phyloP scores from a whole-genome alignment of 2,329 filamentous ascomycete genomes.

The Dactylellina cionopaga region DNA sequence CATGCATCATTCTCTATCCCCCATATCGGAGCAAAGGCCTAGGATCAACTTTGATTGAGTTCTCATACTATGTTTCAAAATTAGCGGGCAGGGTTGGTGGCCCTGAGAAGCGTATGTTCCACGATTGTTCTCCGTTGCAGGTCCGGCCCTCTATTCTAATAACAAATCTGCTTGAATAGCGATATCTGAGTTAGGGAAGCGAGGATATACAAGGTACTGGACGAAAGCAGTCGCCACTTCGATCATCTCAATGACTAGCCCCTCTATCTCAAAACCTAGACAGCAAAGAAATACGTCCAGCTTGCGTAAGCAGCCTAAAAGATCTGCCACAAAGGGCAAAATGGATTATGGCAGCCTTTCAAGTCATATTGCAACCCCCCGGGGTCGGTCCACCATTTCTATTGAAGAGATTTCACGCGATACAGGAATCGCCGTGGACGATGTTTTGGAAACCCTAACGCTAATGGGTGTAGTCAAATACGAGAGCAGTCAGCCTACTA shows the following conservation, averaged over 20 bases:
- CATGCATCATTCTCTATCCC: conserved; percentile 94
- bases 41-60: conserved; percentile 87
- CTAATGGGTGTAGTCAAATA: conserved; percentile 11
- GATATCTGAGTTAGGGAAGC: conserved; percentile 55
- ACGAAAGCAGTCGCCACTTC: conserved; percentile 59
- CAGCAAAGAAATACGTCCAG: conserved; percentile 27
- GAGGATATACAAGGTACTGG: conserved; percentile 56
- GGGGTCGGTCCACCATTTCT: conserved; percentile 8
- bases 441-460: conserved; percentile 21
- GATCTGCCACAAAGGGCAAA: conserved; percentile 2
- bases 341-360: background rate
- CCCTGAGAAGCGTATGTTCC: conserved; percentile 76
- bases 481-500: background rate
- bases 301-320: conserved; percentile 9
- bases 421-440: conserved; percentile 31
- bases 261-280: background rate
- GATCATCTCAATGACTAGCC: conserved; percentile 22
- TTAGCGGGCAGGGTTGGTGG: conserved; percentile 86
- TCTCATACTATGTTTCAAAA: conserved; percentile 89
- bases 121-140: background rate
- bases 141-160: background rate
- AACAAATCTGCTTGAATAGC: conserved; percentile 33
- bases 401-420: conserved; percentile 15
- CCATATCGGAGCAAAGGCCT: conserved; percentile 93
- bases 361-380: background rate